Evolutionary conservation across 2,329 filamentous ascomycete species (phyloP).

Genomic region (Zasmidium citrigriseum): DNA sequence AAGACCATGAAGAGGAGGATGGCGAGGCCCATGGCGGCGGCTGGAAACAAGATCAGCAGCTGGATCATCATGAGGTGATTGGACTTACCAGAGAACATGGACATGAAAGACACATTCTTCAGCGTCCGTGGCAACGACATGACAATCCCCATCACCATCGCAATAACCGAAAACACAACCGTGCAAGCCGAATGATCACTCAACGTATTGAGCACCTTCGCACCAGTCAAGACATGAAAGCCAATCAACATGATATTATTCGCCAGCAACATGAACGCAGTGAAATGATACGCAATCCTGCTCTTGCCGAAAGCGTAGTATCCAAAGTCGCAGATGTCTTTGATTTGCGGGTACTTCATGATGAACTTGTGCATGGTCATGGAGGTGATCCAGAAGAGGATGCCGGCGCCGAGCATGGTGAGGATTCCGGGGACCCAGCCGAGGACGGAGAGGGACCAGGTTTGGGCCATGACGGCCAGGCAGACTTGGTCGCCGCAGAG

Average conservation of each 20-base stretch:
- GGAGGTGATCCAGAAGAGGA: slow-evolving; percentile 53
- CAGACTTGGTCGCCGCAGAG: slow-evolving; percentile 53
- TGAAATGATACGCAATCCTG: slow-evolving; percentile 47
- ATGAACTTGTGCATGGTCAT: slow-evolving; percentile 56
- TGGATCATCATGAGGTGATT: slow-evolving; percentile 53
- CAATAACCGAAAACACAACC: slow-evolving; percentile 51
- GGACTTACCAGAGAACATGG: slow-evolving; percentile 50
- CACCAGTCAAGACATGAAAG: slow-evolving; percentile 53
- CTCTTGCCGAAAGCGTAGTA: slow-evolving; percentile 50
- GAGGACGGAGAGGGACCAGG: slow-evolving; percentile 52
- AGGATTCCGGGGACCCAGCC: slow-evolving; percentile 51
- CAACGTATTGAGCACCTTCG: slow-evolving; percentile 52
- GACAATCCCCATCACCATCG: slow-evolving; percentile 48
- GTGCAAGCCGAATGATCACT: slow-evolving; percentile 53
- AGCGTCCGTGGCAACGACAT: slow-evolving; percentile 50
- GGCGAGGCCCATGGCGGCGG: slow-evolving; percentile 50
- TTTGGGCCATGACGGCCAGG: slow-evolving; percentile 54
- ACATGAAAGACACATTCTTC: slow-evolving; percentile 53
- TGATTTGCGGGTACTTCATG: slow-evolving; percentile 54
- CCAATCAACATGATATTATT: slow-evolving; percentile 56
- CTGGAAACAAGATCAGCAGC: slow-evolving; percentile 47
- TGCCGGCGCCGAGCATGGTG: slow-evolving; percentile 48
- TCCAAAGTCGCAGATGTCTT: slow-evolving; percentile 53
- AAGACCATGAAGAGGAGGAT: slow-evolving; percentile 55
- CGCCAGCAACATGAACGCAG: slow-evolving; percentile 50